Percentiles rank a stretch among this genome's conserved stretches.
These are phyloP conservation scores for Teunomyces cretensis DNA, from an alignment of 805 yeast species.

Conservation along the genomic window DNA sequence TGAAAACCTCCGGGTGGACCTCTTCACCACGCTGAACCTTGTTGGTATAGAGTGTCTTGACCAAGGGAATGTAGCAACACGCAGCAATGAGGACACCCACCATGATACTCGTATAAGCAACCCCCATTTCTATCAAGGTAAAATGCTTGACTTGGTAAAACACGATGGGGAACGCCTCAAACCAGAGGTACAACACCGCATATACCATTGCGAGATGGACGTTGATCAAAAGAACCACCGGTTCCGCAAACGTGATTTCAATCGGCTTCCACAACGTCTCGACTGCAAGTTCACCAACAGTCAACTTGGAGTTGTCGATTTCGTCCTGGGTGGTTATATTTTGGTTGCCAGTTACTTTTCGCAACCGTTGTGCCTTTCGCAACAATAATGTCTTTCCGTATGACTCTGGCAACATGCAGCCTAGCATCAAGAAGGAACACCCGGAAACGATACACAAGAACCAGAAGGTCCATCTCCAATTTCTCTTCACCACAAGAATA, in stretches of 20 bases:
- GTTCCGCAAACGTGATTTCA: slow-evolving; percentile 49
- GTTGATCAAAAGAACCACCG: slow-evolving; percentile 53
- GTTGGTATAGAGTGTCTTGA: not conserved
- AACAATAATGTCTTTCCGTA: slow-evolving; percentile 44
- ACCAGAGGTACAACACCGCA: slow-evolving; percentile 53
- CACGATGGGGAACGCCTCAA: slow-evolving; percentile 62
- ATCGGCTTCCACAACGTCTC: slow-evolving; percentile 50
- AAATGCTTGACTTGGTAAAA: slow-evolving; percentile 46
- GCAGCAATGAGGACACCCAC: slow-evolving; percentile 40
- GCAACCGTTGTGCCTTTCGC: slow-evolving; percentile 48
- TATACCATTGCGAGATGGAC: slow-evolving; percentile 52
- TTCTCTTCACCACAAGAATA: slow-evolving; percentile 41
- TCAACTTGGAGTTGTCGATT: slow-evolving; percentile 23
- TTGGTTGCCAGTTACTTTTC: slow-evolving; percentile 48
- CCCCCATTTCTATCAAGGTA: slow-evolving; percentile 48
- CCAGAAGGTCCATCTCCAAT: slow-evolving; percentile 60
- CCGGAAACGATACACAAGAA: slow-evolving; percentile 43
- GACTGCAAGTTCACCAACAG: slow-evolving; percentile 16
- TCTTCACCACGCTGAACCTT: slow-evolving; percentile 5
- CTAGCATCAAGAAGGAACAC: slow-evolving; percentile 31
- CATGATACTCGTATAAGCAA: slow-evolving; percentile 45
- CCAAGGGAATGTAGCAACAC: slow-evolving; percentile 8
- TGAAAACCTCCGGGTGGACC: slow-evolving; percentile 15
- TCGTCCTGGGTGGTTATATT: slow-evolving; percentile 44
- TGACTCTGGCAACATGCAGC: slow-evolving; percentile 48